Evolutionary conservation across 441 rosid species (phyloP).

Genomic region (Bocquillonia castaneifolia): DNA sequence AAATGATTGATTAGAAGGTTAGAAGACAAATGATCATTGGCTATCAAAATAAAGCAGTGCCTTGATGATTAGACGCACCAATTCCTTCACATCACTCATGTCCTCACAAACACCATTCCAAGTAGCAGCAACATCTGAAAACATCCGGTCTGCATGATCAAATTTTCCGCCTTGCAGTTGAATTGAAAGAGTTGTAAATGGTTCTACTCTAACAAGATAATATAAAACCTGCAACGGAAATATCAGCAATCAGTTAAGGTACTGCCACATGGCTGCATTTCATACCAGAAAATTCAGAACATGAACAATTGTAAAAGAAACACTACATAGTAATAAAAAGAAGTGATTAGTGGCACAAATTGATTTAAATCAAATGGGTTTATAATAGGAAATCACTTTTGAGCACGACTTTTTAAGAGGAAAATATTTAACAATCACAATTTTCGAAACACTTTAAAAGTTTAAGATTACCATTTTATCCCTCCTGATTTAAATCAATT

Average conservation of each 20-base stretch:
- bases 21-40: constrained; percentile 15
- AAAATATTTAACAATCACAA: too few species aligned
- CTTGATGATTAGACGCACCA: constrained; percentile 51
- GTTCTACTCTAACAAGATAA: constrained; percentile 96
- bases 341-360: too few species aligned
- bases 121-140: constrained; percentile 84
- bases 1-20: constrained; percentile 10
- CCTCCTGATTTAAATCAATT: too few species aligned
- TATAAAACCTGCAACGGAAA: constrained; percentile 71
- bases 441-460: too few species aligned
- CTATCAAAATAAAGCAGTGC: constrained; percentile 5
- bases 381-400: too few species aligned
- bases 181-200: constrained; percentile 92
- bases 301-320: too few species aligned
- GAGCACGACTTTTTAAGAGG: too few species aligned
- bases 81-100: constrained; percentile 99
- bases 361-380: too few species aligned
- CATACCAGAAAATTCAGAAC: not conserved
- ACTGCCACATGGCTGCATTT: constrained; percentile 11
- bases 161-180: constrained; percentile 99
- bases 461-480: too few species aligned
- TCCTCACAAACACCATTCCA: constrained; percentile 99
- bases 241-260: constrained; percentile 20
- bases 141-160: constrained; percentile 99
- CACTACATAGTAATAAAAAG: too few species aligned